A percentile compares a stretch with the other conserved stretches of the same genome.
phyloP scores from a whole-genome alignment of 208 protist genomes.

The Leptomonas pyrrhocoris region DNA sequence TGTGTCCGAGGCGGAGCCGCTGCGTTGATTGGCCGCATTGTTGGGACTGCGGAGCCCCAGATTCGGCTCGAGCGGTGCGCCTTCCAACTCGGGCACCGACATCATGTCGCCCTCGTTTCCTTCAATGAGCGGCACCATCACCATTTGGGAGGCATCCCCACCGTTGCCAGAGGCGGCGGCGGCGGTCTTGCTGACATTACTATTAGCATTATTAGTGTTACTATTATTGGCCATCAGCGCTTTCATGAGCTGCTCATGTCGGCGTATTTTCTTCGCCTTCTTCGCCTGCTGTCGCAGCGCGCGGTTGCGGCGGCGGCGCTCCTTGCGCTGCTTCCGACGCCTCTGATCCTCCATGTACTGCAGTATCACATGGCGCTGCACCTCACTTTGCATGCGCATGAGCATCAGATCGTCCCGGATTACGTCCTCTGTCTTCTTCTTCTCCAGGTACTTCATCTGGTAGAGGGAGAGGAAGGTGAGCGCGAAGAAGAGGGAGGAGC shows the following conservation, averaged over 20 bases:
- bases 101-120: neutral
- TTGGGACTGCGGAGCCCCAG: neutral
- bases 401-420: conserved; percentile 41
- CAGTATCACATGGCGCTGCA: conserved; percentile 30
- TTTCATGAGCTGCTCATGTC: neutral
- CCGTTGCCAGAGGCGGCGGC: neutral
- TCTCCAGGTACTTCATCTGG: conserved; percentile 46
- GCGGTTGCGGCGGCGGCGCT: conserved; percentile 17
- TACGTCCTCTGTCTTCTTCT: conserved; percentile 35
- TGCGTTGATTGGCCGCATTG: neutral
- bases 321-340: conserved; percentile 2
- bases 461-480: conserved; percentile 42
- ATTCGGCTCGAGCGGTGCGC: conserved; percentile 8
- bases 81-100: conserved; percentile 6
- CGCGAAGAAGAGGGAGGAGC: conserved; percentile 43
- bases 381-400: conserved; percentile 33
- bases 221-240: neutral
- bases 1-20: neutral
- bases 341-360: conserved; percentile 17
- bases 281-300: conserved; percentile 9
- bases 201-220: neutral
- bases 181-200: neutral
- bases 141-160: neutral
- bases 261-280: neutral
- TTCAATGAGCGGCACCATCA: conserved; percentile 2